Base-by-base conservation (phyloP, 2,329 filamentous ascomycete species). In the Mycocentrospora acerina region DNA sequence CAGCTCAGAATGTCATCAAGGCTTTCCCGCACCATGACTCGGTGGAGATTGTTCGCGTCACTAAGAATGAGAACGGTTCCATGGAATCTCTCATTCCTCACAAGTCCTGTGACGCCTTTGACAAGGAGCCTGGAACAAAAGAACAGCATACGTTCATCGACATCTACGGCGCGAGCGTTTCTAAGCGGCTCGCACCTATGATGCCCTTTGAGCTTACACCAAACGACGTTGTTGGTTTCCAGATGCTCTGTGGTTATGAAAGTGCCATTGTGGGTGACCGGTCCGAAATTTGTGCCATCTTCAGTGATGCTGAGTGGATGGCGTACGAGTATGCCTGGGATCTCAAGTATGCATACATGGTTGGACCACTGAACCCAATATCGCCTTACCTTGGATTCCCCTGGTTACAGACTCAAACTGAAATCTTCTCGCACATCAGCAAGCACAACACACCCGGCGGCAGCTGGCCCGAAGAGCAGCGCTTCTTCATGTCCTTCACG, bases 401-500 rank as follows among this genome's bases (percentile, higher is more conserved):
- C 0, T 86, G 82, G 82, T 57, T 85, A 4, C 81, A 83, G 46
- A 75, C 80, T 0, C 83, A 80, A 2, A 70, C 78, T 0, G 54
- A 60, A 11, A 35, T 62, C 18, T 62, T 62, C 35, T 19, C 37
- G 12, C 49, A 57, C 18, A 62, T 62, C 19, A 37, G 48, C 13
- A 35, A 47, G 28, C 51, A 59, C 64, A 17, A 67, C 76, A 35
- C 60, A 59, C 2, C 67, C 77, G 24, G 59, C 76, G 37, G 61
- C 45, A 44, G 55, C 41, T 38, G 64, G 63, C 35, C 58, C 2
- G 48, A 55, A 7, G 57, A 65, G 14, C 75, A 85, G 54, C 79
- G 84, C 32, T 71, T 86, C 12, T 83, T 81, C 54, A 71, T 85
- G 25, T 80, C 78, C 42, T 86, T 86, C 66, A 85, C 82, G 0